phyloP scores from a whole-genome alignment of 495 filamentous ascomycete species.

The Durotheca rogersii region DNA sequence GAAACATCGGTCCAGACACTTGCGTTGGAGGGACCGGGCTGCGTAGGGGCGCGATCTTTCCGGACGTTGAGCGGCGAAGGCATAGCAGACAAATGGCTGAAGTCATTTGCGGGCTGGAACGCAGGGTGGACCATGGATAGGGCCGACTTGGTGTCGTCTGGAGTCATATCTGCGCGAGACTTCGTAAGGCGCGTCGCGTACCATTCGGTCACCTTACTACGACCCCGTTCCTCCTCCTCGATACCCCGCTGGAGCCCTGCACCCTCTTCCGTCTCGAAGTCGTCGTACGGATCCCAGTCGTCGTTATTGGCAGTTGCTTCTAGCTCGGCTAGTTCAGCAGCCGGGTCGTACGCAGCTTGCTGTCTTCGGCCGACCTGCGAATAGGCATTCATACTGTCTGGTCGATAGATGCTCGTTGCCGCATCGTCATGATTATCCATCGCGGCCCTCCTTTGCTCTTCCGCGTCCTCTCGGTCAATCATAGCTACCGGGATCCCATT shows the following conservation, averaged over 20 bases:
- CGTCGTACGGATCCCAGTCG: conserved; percentile 5
- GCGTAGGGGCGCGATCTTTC: not conserved
- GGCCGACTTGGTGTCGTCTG: conserved; percentile 24
- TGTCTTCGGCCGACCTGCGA: conserved; percentile 7
- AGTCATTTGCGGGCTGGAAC: conserved; percentile 15
- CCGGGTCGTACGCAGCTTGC: not conserved
- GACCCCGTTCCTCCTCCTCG: conserved; percentile 19
- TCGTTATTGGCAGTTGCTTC: not conserved
- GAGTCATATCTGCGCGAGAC: not conserved
- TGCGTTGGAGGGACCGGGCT: no score
- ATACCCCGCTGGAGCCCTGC: conserved; percentile 10
- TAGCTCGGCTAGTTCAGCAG: conserved; percentile 5
- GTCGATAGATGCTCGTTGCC: conserved; percentile 23
- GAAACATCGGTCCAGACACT: conserved; percentile 26
- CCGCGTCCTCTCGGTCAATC: conserved; percentile 18
- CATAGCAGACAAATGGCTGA: conserved; percentile 19
- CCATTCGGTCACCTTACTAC: conserved; percentile 26
- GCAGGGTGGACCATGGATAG: conserved; percentile 33
- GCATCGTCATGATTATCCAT: conserved; percentile 5
- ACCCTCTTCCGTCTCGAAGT: conserved; percentile 4
- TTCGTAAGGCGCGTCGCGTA: conserved; percentile 15
- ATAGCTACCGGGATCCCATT: conserved; percentile 33
- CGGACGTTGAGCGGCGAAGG: conserved; percentile 21
- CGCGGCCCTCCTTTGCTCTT: conserved; percentile 19
- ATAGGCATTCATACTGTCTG: conserved; percentile 22